Base-by-base conservation (phyloP, 2,329 filamentous ascomycete genomes). In the Sordariomycetes sp. region DNA sequence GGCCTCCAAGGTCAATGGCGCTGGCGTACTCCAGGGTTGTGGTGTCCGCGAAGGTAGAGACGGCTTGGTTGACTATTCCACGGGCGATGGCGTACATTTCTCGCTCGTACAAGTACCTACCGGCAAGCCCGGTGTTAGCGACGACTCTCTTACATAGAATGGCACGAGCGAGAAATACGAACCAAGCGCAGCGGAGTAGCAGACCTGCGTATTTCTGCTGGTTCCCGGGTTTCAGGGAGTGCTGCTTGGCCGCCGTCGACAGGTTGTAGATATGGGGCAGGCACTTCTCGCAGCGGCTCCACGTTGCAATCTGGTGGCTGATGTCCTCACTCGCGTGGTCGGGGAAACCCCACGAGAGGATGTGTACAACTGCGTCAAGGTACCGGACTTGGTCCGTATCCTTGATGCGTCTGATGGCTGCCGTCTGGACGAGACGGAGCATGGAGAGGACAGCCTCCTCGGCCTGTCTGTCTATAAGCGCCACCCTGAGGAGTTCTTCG, bases 101-200 rank as follows among this genome's bases (percentile, higher is more conserved):
- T 2, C 64, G 61, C 59, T 70, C 67, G 60, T 70, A 71, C 8
- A 71, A 62, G 59, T 69, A 69, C 65, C 68, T 69, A 25, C 4
- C 8, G 28, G 28, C 28, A 32, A 32, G 8, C 8, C 28, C 4
- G 8, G 28, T 4, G 28, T 32, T 32, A 32, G 28, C 28, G 4
- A 32, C 28, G 28, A 32, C 28, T 4, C 28, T 32, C 28, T 32
- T 32, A 32, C 28, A 32, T 8, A 32, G 28, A 8, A 32, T 32
- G 28, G 28, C 28, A 4, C 8, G 4, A 8, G 4, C 8, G 28
- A 32, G 28, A 32, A 32, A 32, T 8, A 55, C 28, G 18, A n/a
- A 59, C 67, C 63, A 67, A 55, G 63, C 61, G 37, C 61, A 63
- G 35, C 64, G 61, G 32, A 69, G 61, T 14, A 67, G 59, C 18